Evolutionary conservation across 345 rosid genomes (phyloP), one percentile per base, ranked within the genome.

Genomic region (Bretschneidera sinensis): DNA sequence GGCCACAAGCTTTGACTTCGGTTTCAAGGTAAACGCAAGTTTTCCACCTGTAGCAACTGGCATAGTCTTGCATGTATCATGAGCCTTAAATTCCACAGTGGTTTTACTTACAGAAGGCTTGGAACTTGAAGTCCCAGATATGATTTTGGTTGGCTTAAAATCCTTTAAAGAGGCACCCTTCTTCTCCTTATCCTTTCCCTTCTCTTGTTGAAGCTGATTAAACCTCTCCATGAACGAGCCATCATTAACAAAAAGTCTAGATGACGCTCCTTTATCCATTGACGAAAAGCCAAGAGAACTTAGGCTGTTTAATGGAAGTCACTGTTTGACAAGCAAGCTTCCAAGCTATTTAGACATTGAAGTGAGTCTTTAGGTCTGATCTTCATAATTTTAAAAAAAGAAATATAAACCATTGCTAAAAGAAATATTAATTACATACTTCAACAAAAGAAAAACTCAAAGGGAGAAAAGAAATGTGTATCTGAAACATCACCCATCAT

Each of bases 211-310:
- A 78, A 90, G 92, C 66, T 85, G 96, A 71, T 80, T 90, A 81
- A 94, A 94, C 83, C 85, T 88, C 87, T 94, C 99, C 99, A 94
- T 86, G 81, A 94, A 94, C 0, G 99, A 94, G 24, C 99, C 99
- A 72, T 94, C 99, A 69, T 94, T 90, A 61, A 82, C 92, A 70
- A 94, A 94, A 71, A 90, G 89, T 77, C 80, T 65, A 63, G 91
- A 65, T 51, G 91, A 86, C 17, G 79, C 79, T 76, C 81, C 76
- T 74, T 90, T 86, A 35, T 82, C 97, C 99, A 90, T 94, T 72
- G 67, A 65, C 66, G 74, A 69, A 16, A 60, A 67, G 70, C 55
- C 60, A 65, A 72, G 54, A 72, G 66, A 47, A 55, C 53, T 68
- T 66, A 57, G n/a, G 54, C 71, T 58, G 70, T 71, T 65, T 60